Conservation (phyloP, 2,329 filamentous ascomycete species). For the Periglandula ipomoeae region DNA sequence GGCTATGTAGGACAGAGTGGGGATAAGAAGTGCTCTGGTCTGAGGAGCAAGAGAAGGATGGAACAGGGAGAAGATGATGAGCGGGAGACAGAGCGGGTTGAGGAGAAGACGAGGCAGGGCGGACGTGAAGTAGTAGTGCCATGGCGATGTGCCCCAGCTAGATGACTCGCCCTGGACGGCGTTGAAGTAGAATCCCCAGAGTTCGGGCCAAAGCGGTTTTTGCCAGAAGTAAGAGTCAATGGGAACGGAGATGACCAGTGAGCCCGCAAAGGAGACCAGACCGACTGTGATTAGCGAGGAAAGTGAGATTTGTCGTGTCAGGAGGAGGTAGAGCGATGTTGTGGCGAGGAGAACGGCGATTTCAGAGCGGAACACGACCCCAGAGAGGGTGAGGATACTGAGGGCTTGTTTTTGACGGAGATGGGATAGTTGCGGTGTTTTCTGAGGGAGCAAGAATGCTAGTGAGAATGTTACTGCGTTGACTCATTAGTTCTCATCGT, state of each 20-base stretch:
- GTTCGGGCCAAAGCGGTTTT: constrained; percentile 77
- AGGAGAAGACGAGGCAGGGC: constrained; percentile 74
- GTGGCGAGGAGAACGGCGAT: constrained; percentile 70
- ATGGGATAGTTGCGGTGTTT: constrained; percentile 17
- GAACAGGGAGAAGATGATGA: constrained; percentile 43
- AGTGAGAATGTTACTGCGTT: constrained; percentile 55
- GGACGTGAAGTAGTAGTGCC: constrained; percentile 77
- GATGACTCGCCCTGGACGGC: constrained; percentile 74
- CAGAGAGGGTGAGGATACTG: constrained; percentile 67
- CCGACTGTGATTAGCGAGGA: constrained; percentile 58
- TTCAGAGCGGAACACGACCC: constrained; percentile 82
- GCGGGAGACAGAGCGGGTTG: constrained; percentile 60
- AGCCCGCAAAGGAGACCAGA: constrained; percentile 52
- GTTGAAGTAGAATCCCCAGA: constrained; percentile 85
- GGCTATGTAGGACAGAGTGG: constrained; percentile 61
- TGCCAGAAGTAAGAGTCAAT: constrained; percentile 96
- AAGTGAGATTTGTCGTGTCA: constrained; percentile 42
- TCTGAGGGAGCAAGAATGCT: constrained; percentile 32
- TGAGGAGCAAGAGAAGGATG: constrained; percentile 35
- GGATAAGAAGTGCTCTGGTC: constrained; percentile 46
- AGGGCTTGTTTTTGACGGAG: constrained; percentile 54
- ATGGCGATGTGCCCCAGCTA: constrained; percentile 80
- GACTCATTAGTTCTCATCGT: neutral
- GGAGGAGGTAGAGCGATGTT: constrained; percentile 55
- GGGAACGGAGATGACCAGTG: constrained; percentile 60